Percentiles rank a stretch among this genome's conserved stretches.
These are phyloP conservation scores for Calonectria leucothoes DNA, from an alignment of 2,329 filamentous ascomycete genomes.

Conservation along the genomic window DNA sequence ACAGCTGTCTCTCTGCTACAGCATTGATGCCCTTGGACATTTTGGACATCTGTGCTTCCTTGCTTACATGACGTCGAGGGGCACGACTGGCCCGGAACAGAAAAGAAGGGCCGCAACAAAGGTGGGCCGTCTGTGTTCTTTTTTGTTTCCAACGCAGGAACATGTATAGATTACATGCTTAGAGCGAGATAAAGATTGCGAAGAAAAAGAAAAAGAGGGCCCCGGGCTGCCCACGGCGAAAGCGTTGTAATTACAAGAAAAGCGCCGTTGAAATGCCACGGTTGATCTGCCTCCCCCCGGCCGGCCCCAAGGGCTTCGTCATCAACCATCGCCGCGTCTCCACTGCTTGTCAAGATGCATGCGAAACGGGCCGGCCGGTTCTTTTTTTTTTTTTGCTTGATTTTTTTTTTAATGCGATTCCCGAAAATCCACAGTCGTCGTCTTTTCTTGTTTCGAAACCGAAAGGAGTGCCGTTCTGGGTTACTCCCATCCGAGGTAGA, in stretches of 20 bases:
- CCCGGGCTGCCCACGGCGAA: neutral
- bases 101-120: neutral
- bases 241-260: neutral
- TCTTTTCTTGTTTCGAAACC: slow-evolving; percentile 4
- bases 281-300: neutral
- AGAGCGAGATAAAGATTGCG: too few relatives aligned
- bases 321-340: neutral
- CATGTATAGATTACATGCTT: too few relatives aligned
- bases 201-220: neutral
- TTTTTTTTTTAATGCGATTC: neutral
- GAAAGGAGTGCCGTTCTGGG: neutral
- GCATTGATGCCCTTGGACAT: neutral
- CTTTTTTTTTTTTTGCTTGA: too few relatives aligned
- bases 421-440: neutral
- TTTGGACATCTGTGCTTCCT: neutral
- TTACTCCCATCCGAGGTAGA: neutral
- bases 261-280: neutral
- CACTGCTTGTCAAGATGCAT: neutral
- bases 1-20: neutral
- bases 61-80: neutral
- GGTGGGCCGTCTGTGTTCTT: neutral
- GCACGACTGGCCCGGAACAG: neutral
- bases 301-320: neutral
- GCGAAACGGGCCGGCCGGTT: neutral
- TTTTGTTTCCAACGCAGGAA: neutral